A percentile compares a stretch with the other conserved stretches of the same genome.
These are phyloP conservation scores for Nemania serpens DNA, from an alignment of 2,329 filamentous ascomycete genomes.

Conservation along the genomic window DNA sequence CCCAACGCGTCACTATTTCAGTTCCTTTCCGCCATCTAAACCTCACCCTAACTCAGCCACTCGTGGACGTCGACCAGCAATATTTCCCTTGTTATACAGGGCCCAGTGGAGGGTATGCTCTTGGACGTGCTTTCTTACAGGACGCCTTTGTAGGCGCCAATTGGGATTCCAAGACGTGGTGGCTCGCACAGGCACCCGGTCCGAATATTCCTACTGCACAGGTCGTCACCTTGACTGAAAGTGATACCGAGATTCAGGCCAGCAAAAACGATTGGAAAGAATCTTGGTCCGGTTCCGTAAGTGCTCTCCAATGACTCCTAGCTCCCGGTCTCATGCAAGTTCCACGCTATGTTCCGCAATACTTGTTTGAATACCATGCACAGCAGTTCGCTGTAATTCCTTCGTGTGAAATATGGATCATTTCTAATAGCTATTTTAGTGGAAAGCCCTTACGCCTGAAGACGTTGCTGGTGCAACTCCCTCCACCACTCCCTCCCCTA, in stretches of 20 bases:
- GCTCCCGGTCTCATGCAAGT: background rate
- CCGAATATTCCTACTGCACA: slow-evolving; percentile 39
- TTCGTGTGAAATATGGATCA: no score
- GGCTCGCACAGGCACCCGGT: slow-evolving; percentile 49
- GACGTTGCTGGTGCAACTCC: slow-evolving; percentile 27
- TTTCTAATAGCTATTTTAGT: slow-evolving; percentile 14
- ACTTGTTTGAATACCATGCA: no score
- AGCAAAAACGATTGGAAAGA: slow-evolving; percentile 42
- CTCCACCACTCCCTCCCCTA: background rate
- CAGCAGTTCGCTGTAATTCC: no score
- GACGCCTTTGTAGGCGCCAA: slow-evolving; percentile 52
- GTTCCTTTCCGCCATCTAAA: slow-evolving; percentile 49
- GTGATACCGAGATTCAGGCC: slow-evolving; percentile 30
- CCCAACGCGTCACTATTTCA: slow-evolving; percentile 47
- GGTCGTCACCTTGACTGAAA: slow-evolving; percentile 29
- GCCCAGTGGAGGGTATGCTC: slow-evolving; percentile 34
- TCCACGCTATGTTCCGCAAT: background rate
- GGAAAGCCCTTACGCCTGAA: slow-evolving; percentile 35
- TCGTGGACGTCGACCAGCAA: slow-evolving; percentile 40
- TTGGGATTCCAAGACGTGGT: slow-evolving; percentile 43
- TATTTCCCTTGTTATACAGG: slow-evolving; percentile 51
- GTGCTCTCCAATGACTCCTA: background rate
- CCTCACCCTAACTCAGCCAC: slow-evolving; percentile 46
- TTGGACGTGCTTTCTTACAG: slow-evolving; percentile 53
- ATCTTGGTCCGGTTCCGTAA: slow-evolving; percentile 39